Conservation (phyloP, 2,329 filamentous ascomycete genomes). For the Nothophoma quercina region DNA sequence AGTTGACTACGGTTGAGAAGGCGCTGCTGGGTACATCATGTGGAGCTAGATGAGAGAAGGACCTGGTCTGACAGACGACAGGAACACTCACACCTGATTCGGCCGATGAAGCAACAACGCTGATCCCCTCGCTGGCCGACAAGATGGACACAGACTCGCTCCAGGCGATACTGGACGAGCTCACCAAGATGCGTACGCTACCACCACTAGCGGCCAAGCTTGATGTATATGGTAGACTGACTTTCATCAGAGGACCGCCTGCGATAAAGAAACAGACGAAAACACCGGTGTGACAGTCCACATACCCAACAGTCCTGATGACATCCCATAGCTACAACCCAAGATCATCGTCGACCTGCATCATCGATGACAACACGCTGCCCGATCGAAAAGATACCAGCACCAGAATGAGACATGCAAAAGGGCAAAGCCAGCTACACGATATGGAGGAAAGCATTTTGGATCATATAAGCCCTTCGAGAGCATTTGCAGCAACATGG, state of each 20-base stretch:
- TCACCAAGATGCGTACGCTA: constrained; percentile 74
- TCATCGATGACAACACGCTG: background rate
- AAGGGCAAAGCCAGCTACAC: background rate
- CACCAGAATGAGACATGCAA: no score
- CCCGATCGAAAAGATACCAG: no score
- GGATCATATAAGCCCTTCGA: no score
- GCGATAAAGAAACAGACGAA: no score
- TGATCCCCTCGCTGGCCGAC: constrained; percentile 86
- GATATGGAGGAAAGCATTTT: background rate
- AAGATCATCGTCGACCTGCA: no score
- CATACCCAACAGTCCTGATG: no score
- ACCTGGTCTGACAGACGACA: constrained; percentile 49
- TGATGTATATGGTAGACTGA: no score
- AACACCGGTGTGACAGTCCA: no score
- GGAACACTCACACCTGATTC: constrained; percentile 91
- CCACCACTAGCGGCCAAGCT: background rate
- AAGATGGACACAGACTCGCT: constrained; percentile 92
- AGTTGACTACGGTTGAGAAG: constrained; percentile 90
- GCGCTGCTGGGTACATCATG: constrained; percentile 90
- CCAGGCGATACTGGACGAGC: constrained; percentile 86
- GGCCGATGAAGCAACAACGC: constrained; percentile 93
- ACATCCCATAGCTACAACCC: no score
- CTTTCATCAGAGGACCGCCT: constrained; percentile 12
- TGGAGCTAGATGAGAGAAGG: no score
- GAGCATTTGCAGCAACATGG: background rate